Base-by-base conservation (phyloP, 805 yeast species). In the Saturnispora sekii region DNA sequence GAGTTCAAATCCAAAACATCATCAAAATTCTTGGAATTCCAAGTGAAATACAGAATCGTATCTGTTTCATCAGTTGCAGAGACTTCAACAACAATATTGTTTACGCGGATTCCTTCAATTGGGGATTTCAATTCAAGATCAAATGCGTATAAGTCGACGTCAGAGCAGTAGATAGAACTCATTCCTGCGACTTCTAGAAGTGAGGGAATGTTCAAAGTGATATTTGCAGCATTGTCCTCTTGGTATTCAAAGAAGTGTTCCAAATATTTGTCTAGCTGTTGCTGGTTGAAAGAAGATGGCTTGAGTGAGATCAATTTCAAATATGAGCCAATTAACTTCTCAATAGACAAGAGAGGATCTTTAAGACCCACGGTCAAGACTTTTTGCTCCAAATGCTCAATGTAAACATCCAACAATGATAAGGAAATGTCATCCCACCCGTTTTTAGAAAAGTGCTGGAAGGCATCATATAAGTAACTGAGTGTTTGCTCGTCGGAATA, bases 381-480 rank as follows among this genome's bases (percentile, higher is more conserved):
- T 39, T 61, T 51, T 26, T 72, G 64, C 48, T 75, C 76, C 32
- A 88, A 67, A 53, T 95, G 86, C 34, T 77, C 77, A 28, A 84
- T 70, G 56, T 81, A 87, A 1, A 80, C 66, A 51, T 76, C 77
- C 33, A 86, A 67, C 14, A 90, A 62, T n/a, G 72, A 63, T 5
- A 77, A 70, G 1, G 94, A 84, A 56, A 87, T 76, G 38, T 66
- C 61, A 41, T 74, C 74, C 97, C 97, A 89, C 1, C 88, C 86
- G 39, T 79, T 76, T 15, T 70, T 62, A 7, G 74, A 70, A 55
- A 84, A 88, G 45, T 77, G 77, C 33, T 74, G 77, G 39, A 84
- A 85, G 2, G 93, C 79, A 8, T 79, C 76, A 33, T 77, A 76
- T 10, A 90, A 65, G 3, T 84, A 76, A 5, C 72, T 65, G 12